Percentiles rank a stretch among this genome's conserved stretches.
These are phyloP conservation scores for Shiraia bambusicola DNA, from an alignment of 2,329 filamentous ascomycete genomes.

Conservation along the genomic window DNA sequence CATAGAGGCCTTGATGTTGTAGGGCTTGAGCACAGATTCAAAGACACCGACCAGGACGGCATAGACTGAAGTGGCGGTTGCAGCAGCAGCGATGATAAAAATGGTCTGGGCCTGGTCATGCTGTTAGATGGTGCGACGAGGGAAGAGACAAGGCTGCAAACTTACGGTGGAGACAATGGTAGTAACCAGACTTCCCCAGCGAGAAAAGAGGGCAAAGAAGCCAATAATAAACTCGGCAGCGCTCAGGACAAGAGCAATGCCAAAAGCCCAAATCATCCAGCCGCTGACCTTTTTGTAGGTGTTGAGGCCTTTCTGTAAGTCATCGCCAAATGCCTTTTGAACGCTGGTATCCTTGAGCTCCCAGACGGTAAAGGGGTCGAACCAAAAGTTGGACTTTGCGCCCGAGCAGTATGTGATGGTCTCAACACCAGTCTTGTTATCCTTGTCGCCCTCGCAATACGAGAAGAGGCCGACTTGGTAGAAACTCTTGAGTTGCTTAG, in stretches of 20 bases:
- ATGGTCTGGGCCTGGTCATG: slow-evolving; percentile 50
- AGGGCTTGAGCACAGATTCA: slow-evolving; percentile 66
- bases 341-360: slow-evolving; percentile 58
- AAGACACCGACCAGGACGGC: slow-evolving; percentile 68
- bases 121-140: slow-evolving; percentile 27
- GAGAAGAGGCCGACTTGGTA: slow-evolving; percentile 86
- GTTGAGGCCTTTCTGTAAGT: slow-evolving; percentile 67
- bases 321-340: slow-evolving; percentile 60
- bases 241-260: slow-evolving; percentile 71
- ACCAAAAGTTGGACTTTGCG: slow-evolving; percentile 74
- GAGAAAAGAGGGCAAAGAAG: slow-evolving; percentile 78
- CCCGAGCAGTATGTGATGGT: slow-evolving; percentile 65
- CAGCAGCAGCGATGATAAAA: slow-evolving; percentile 65
- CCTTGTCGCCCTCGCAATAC: slow-evolving; percentile 71
- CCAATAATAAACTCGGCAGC: slow-evolving; percentile 73
- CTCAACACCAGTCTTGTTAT: slow-evolving; percentile 51
- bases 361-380: slow-evolving; percentile 68
- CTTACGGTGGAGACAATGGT: slow-evolving; percentile 72
- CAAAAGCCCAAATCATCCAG: slow-evolving; percentile 82
- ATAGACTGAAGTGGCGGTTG: slow-evolving; percentile 74
- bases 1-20: slow-evolving; percentile 68
- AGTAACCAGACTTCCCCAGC: slow-evolving; percentile 78
- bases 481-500: slow-evolving; percentile 63
- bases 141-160: slow-evolving; percentile 40
- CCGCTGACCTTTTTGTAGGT: slow-evolving; percentile 72